Conservation (phyloP, 768 basidiomycete genomes). For the Leucogyrophana mollusca region DNA sequence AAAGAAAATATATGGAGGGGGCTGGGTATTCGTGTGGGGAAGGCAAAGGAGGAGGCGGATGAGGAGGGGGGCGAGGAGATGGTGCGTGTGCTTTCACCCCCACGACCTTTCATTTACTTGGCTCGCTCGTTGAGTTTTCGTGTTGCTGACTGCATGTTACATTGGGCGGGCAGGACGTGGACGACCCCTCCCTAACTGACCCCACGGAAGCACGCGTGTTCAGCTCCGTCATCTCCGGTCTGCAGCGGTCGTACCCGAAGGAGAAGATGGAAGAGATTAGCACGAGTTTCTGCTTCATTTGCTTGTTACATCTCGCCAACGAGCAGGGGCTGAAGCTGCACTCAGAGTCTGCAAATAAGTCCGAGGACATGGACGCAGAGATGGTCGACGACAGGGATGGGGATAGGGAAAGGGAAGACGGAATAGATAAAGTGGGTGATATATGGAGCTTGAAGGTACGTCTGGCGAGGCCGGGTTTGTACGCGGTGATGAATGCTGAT, state of each 20-base stretch:
- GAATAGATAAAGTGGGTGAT: slow-evolving; percentile 55
- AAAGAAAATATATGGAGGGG: slow-evolving; percentile 99
- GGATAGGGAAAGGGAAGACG: slow-evolving; percentile 37
- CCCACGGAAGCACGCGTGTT: slow-evolving; percentile 69
- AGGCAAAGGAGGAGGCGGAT: slow-evolving; percentile 27
- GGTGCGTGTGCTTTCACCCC: slow-evolving; percentile 37
- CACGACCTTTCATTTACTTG: not conserved
- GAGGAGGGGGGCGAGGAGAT: slow-evolving; percentile 49
- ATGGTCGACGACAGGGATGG: slow-evolving; percentile 33
- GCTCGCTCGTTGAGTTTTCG: no score
- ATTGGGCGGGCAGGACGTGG: slow-evolving; percentile 65
- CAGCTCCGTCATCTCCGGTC: slow-evolving; percentile 76
- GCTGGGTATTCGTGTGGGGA: slow-evolving; percentile 69
- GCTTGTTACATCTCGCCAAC: slow-evolving; percentile 92
- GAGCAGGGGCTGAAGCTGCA: slow-evolving; percentile 91
- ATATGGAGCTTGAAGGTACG: slow-evolving; percentile 77
- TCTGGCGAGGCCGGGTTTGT: slow-evolving; percentile 1
- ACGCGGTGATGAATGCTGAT: not conserved
- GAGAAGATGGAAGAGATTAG: slow-evolving; percentile 99
- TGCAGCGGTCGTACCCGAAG: slow-evolving; percentile 79
- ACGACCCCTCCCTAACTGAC: slow-evolving; percentile 52
- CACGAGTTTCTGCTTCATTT: slow-evolving; percentile 99
- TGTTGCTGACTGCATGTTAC: no score
- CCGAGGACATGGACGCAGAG: slow-evolving; percentile 36
- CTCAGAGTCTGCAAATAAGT: slow-evolving; percentile 37